phyloP scores from a whole-genome alignment of 306 rosid species.

The Pterocarpus macrocarpus region DNA sequence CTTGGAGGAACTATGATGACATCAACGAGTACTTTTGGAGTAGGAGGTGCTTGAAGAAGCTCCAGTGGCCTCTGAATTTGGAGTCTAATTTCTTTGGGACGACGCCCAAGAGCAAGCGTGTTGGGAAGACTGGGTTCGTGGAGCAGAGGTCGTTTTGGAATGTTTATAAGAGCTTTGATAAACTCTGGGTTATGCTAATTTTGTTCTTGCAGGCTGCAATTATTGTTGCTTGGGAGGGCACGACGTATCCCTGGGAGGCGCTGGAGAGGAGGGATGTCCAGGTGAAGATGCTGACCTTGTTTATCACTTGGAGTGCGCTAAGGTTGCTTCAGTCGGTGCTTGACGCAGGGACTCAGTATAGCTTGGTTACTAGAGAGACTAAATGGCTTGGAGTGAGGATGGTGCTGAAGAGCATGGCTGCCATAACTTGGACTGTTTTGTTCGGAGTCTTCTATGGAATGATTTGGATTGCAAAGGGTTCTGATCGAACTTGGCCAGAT shows the following conservation, averaged over 20 bases:
- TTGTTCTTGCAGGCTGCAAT: constrained; percentile 82
- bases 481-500: constrained; percentile 65
- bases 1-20: constrained; percentile 96
- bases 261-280: constrained; percentile 66
- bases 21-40: constrained; percentile 93
- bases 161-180: constrained; percentile 85
- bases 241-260: constrained; percentile 64
- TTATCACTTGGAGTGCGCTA: constrained; percentile 84
- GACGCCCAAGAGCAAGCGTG: constrained; percentile 61
- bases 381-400: constrained; percentile 81
- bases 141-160: constrained; percentile 98
- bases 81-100: constrained; percentile 73
- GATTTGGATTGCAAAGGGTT: constrained; percentile 83
- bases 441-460: constrained; percentile 73
- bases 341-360: constrained; percentile 95
- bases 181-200: constrained; percentile 84
- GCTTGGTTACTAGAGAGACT: constrained; percentile 87
- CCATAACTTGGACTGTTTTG: constrained; percentile 76
- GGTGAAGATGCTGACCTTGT: constrained; percentile 77
- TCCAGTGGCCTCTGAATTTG: constrained; percentile 70
- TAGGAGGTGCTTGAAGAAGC: constrained; percentile 75
- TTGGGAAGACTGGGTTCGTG: constrained; percentile 97
- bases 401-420: constrained; percentile 76
- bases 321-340: constrained; percentile 86
- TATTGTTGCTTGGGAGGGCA: constrained; percentile 82